Conservation (phyloP, 31 red algal genomes). For the Asparagopsis taxiformis region DNA sequence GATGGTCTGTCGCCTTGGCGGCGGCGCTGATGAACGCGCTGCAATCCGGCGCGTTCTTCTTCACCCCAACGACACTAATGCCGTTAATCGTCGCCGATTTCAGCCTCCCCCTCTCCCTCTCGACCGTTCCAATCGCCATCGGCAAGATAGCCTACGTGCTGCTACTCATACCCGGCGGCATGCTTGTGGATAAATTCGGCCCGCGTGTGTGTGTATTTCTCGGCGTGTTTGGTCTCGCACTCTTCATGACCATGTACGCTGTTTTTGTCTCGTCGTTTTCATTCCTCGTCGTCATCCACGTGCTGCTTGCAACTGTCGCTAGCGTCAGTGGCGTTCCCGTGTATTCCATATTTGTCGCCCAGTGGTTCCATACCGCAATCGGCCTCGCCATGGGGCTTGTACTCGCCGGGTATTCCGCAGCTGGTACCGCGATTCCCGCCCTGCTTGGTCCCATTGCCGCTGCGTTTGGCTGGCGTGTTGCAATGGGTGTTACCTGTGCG, state of each 20-base stretch:
- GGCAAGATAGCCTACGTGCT: conserved; percentile 89
- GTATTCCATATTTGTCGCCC: conserved; percentile 84
- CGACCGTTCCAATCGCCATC: conserved; percentile 80
- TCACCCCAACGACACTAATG: conserved; percentile 96
- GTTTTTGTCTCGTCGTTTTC: conserved; percentile 47
- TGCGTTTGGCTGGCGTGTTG: conserved; percentile 67
- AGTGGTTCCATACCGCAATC: conserved; percentile 73
- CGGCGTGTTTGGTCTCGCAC: conserved; percentile 59
- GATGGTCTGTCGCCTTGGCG: conserved; percentile 78
- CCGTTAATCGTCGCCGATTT: conserved; percentile 81
- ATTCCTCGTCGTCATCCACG: conserved; percentile 44
- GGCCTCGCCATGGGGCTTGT: conserved; percentile 94
- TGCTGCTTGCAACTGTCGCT: conserved; percentile 62
- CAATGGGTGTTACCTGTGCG: conserved; percentile 55
- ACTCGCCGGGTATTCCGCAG: conserved; percentile 86
- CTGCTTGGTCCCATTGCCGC: conserved; percentile 75
- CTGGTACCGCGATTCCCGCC: conserved; percentile 68
- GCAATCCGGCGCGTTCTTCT: conserved; percentile 85
- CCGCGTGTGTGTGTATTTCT: conserved; percentile 64
- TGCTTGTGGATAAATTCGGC: conserved; percentile 80
- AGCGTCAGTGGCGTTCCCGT: conserved; percentile 87
- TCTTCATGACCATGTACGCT: conserved; percentile 67
- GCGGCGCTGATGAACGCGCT: conserved; percentile 75
- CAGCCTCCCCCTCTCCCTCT: conserved; percentile 66
- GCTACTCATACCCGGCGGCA: conserved; percentile 90